Percentiles rank a stretch among this genome's conserved stretches.
Evolutionary conservation across 1,139 yeast genomes (phyloP).

Genomic region (Zygoascus hellenicus): DNA sequence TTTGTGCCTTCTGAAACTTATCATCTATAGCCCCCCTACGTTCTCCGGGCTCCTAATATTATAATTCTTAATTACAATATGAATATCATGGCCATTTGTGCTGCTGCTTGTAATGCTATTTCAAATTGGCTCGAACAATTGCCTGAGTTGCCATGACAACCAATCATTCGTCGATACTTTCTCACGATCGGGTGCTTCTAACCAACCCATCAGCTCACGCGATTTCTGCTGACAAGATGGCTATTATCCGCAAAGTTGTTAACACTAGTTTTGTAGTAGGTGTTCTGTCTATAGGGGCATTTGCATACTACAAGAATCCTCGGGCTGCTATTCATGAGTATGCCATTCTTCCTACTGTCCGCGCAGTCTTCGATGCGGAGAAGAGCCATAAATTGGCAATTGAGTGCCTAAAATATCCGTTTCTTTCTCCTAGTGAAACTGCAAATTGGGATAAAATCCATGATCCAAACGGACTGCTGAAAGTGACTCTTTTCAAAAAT

Average conservation of each 20-base stretch:
- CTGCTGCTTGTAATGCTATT: no score
- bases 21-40: no score
- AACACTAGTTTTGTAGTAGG: constrained; percentile 2
- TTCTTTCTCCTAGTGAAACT: constrained; percentile 30
- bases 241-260: constrained; percentile 1
- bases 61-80: no score
- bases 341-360: constrained; percentile 65
- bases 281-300: constrained; percentile 33
- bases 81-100: no score
- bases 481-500: constrained; percentile 29
- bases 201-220: no score
- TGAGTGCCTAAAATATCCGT: constrained; percentile 51
- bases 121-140: no score
- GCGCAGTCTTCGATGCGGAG: constrained; percentile 75
- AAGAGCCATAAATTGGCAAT: constrained; percentile 77
- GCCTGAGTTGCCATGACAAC: no score
- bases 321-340: constrained; percentile 81
- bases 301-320: constrained; percentile 59
- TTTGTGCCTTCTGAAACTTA: no score
- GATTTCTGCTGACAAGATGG: neutral
- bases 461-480: constrained; percentile 30
- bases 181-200: no score
- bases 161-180: no score
- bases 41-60: no score
- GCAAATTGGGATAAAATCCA: constrained; percentile 27